Percentiles rank a stretch among this genome's conserved stretches.
phyloP scores from a whole-genome alignment of 2,329 filamentous ascomycete species.

The Phialophora chinensis region DNA sequence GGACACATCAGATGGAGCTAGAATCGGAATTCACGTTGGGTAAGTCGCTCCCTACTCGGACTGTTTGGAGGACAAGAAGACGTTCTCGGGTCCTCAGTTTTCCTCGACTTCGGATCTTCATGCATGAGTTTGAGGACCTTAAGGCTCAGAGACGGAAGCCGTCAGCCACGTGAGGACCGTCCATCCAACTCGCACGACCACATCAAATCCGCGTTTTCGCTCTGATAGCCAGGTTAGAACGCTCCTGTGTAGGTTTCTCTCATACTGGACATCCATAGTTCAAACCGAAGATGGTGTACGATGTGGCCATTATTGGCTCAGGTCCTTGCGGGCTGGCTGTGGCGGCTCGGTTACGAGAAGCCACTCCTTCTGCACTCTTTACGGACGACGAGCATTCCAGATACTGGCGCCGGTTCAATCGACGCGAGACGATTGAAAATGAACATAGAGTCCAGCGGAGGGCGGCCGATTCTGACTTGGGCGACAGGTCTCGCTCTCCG shows the following conservation, averaged over 20 bases:
- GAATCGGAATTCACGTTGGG: neutral
- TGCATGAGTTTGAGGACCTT: neutral
- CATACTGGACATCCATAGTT: neutral
- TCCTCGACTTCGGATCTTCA: neutral
- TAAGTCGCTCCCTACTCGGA: neutral
- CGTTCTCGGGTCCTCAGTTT: neutral
- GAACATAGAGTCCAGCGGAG: slow-evolving; percentile 24
- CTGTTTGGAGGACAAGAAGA: neutral
- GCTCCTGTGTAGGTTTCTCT: neutral
- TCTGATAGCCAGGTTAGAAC: neutral
- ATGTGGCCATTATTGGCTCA: slow-evolving; percentile 75
- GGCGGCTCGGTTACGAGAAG: slow-evolving; percentile 73
- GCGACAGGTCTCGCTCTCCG: neutral
- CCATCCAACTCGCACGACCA: neutral
- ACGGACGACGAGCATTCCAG: slow-evolving; percentile 81
- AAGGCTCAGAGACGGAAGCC: neutral
- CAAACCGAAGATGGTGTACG: slow-evolving; percentile 44
- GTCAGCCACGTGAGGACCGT: neutral
- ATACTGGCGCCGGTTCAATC: slow-evolving; percentile 54
- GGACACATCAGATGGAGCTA: neutral
- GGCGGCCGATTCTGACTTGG: neutral
- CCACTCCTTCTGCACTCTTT: slow-evolving; percentile 77
- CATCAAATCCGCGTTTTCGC: too few species aligned
- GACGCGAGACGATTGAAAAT: slow-evolving; percentile 27
- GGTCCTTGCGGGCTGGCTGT: slow-evolving; percentile 77